Percentiles rank a stretch among this genome's conserved stretches.
Evolutionary conservation across 805 yeast species (phyloP).

Genomic region (Wickerhamomyces hampshirensis): DNA sequence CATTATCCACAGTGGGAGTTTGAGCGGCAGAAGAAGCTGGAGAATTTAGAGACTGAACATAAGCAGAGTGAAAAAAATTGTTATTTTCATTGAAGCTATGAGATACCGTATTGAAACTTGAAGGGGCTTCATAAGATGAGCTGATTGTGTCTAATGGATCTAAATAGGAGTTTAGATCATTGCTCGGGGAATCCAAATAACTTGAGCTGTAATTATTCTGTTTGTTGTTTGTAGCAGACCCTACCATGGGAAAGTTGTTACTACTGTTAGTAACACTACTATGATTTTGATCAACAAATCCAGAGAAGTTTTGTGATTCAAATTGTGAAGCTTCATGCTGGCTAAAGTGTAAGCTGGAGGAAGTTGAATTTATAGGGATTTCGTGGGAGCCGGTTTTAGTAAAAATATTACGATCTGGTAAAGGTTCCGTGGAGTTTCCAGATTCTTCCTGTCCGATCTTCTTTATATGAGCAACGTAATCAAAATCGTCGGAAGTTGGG

Average conservation of each 20-base stretch:
- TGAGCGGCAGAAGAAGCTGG: conserved; percentile 22
- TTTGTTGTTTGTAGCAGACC: no score
- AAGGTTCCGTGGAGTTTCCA: background rate
- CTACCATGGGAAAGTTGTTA: no score
- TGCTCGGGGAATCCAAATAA: conserved; percentile 23
- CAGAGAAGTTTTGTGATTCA: no score
- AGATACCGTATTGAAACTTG: conserved; percentile 14
- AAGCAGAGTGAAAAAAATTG: conserved; percentile 17
- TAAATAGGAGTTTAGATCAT: conserved; percentile 20
- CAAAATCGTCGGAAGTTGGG: conserved; percentile 51
- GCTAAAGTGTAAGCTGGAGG: conserved; percentile 3
- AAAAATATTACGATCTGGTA: conserved; percentile 4
- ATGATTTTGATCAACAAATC: no score
- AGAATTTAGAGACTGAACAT: conserved; percentile 16
- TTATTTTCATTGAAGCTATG: conserved; percentile 17
- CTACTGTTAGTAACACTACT: no score
- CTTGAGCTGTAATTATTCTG: conserved; percentile 12
- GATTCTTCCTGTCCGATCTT: conserved; percentile 43
- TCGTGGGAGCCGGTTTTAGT: conserved; percentile 6
- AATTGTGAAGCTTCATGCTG: no score
- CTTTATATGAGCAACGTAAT: conserved; percentile 60
- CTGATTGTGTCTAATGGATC: conserved; percentile 24
- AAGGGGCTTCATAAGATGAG: conserved; percentile 24
- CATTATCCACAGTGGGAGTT: conserved; percentile 21
- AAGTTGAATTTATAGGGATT: conserved; percentile 12